These are phyloP conservation scores for Microascus cirrosus DNA, from an alignment of 2,329 filamentous ascomycete genomes.

Conservation along the genomic window DNA sequence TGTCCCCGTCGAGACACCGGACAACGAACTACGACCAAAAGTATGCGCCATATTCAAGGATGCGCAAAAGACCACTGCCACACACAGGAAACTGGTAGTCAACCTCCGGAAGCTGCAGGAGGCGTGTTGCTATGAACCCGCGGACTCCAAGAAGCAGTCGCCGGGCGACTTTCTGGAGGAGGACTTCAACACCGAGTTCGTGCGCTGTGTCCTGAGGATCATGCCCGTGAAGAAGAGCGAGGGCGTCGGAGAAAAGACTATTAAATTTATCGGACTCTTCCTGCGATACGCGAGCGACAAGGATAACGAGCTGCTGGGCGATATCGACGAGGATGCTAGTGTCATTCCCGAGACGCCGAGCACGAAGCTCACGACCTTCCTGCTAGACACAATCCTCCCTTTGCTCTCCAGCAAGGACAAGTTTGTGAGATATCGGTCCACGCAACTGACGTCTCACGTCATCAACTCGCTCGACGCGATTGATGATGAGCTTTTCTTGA, in stretches of 20 bases:
- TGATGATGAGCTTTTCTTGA: constrained; percentile 82
- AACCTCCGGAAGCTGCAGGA: constrained; percentile 87
- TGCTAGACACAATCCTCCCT: constrained; percentile 64
- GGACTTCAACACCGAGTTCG: constrained; percentile 79
- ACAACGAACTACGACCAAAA: constrained; percentile 60
- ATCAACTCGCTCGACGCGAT: constrained; percentile 88
- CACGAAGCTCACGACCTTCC: constrained; percentile 61
- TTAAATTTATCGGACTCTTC: constrained; percentile 83
- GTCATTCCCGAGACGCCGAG: constrained; percentile 74
- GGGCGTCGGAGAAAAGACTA: constrained; percentile 69
- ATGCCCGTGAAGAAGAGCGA: constrained; percentile 90
- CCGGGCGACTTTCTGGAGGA: constrained; percentile 66
- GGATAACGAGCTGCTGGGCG: constrained; percentile 56
- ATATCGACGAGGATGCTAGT: constrained; percentile 56
- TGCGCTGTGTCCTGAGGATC: constrained; percentile 69
- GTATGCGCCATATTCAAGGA: constrained; percentile 65
- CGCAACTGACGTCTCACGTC: constrained; percentile 81
- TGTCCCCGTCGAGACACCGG: constrained; percentile 61
- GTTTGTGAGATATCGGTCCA: constrained; percentile 77
- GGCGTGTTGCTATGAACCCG: constrained; percentile 59
- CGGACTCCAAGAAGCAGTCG: constrained; percentile 35
- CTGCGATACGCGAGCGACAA: constrained; percentile 61
- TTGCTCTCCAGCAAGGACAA: constrained; percentile 86
- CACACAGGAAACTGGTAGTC: constrained; percentile 81
- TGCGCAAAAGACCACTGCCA: constrained; percentile 80